Conservation (phyloP, 805 yeast species). For the Myxozyma lipomycoides region DNA sequence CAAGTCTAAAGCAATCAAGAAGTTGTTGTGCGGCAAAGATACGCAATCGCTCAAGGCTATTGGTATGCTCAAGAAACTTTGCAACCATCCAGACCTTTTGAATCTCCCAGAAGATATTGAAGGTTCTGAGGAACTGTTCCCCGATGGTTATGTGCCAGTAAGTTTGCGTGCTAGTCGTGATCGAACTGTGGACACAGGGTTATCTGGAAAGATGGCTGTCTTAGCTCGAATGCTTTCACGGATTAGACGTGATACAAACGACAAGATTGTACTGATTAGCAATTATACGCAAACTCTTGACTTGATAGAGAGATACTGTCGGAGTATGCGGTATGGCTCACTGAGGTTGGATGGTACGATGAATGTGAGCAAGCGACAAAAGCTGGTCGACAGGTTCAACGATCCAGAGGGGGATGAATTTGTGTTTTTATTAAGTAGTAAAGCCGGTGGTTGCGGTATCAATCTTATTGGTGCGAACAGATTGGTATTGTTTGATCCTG, state of each 20-base stretch:
- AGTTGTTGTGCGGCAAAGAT: slow-evolving; percentile 57
- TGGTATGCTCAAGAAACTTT: slow-evolving; percentile 79
- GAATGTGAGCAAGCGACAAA: slow-evolving; percentile 88
- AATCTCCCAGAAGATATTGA: slow-evolving; percentile 72
- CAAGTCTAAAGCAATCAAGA: slow-evolving; percentile 71
- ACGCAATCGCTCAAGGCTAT: slow-evolving; percentile 88
- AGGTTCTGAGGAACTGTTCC: slow-evolving; percentile 57
- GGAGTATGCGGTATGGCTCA: slow-evolving; percentile 65
- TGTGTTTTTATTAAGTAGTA: slow-evolving; percentile 82
- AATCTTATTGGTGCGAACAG: slow-evolving; percentile 95
- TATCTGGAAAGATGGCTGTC: slow-evolving; percentile 81
- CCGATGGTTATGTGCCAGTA: slow-evolving; percentile 64
- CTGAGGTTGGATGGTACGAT: slow-evolving; percentile 88
- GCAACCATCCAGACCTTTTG: slow-evolving; percentile 89
- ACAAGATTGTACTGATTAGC: slow-evolving; percentile 89
- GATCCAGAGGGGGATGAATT: slow-evolving; percentile 86
- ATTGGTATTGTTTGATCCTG: slow-evolving; percentile 72
- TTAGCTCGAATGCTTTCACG: slow-evolving; percentile 70
- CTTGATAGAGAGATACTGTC: slow-evolving; percentile 80
- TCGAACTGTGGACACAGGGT: slow-evolving; percentile 71
- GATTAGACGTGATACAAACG: slow-evolving; percentile 77
- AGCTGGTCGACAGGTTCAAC: slow-evolving; percentile 84
- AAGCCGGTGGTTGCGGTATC: slow-evolving; percentile 99
- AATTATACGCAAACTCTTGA: slow-evolving; percentile 94
- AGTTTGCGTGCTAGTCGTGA: slow-evolving; percentile 50